Base-by-base conservation (phyloP, 495 filamentous ascomycete genomes). In the Gamarada debralockiae region DNA sequence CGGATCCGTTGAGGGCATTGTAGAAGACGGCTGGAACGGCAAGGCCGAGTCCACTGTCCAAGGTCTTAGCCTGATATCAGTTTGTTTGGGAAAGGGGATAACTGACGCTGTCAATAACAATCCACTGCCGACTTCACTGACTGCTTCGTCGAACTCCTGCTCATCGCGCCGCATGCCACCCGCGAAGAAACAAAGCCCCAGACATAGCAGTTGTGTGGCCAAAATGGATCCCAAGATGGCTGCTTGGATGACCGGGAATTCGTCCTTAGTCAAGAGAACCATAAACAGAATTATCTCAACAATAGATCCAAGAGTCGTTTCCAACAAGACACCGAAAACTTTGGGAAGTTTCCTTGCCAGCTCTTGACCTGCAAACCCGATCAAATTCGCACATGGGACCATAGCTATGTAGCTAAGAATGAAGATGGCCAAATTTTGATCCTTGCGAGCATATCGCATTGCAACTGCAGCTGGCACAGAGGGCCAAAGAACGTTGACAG, bases 261-360 rank as follows among this genome's bases (percentile, higher is more conserved):
- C n/a, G 22, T 51, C 37, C 4, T 55, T 38, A 0, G 52, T 58
- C 23, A 88, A 68, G 43, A 95, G 63, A 7, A 90, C 79, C 73
- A 93, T 86, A 63, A 93, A 91, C 20, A 95, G 74, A 43, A 95
- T 78, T 39, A 95, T 82, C 59, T 96, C 90, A 41, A 95, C 89
- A 3, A 89, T 66, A 9, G 87, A 84, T 8, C 86, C 86, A 17
- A 92, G 67, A 18, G 85, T 86, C 0, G 83, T 90, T 64, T 95
- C 89, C 9, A 87, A 56, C 43, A 96, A 67, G 15, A 96, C 77
- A 50, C 90, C 90, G 23, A 86, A 56, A 18, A 92, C 87, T 61
- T 86, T 86, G 15, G 85, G 85, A 24, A 95, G 63, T 65, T 93
- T 93, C 55, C 85, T 76, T 1, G 87, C 84, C 53, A 95, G 67